A percentile compares a stretch with the other conserved stretches of the same genome.
phyloP scores from a whole-genome alignment of 495 filamentous ascomycete genomes.

The Annulohypoxylon moriforme region DNA sequence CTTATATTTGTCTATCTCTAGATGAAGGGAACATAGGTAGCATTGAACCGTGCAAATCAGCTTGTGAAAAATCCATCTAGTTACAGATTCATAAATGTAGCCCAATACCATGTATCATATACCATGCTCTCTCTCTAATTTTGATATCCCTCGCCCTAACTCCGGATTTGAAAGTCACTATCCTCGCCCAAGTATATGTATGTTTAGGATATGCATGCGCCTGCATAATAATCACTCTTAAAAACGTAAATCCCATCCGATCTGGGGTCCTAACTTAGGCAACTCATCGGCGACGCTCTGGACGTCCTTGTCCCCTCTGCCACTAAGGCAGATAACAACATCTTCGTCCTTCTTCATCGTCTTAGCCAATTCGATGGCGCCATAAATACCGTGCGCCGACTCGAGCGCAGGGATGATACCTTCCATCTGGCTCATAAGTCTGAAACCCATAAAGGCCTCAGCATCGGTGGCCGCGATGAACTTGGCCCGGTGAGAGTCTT shows the following conservation, averaged over 20 bases:
- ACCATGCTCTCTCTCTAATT: conserved; percentile 14
- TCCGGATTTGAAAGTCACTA: background rate
- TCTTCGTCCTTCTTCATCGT: conserved; percentile 88
- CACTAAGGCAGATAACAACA: conserved; percentile 93
- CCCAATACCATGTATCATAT: conserved; percentile 26
- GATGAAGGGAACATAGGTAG: background rate
- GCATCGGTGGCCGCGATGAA: conserved; percentile 95
- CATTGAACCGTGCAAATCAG: conserved; percentile 39
- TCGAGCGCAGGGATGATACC: conserved; percentile 98
- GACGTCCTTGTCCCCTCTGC: conserved; percentile 97
- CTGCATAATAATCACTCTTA: conserved; percentile 34
- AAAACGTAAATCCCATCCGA: conserved; percentile 95
- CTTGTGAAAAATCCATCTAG: conserved; percentile 27
- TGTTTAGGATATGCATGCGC: background rate
- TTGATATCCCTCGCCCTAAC: conserved; percentile 13
- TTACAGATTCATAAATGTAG: conserved; percentile 26
- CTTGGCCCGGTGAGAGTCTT: conserved; percentile 84
- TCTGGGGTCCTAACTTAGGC: conserved; percentile 86
- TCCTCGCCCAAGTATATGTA: conserved; percentile 7
- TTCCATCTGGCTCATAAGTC: conserved; percentile 82
- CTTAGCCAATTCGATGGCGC: conserved; percentile 89
- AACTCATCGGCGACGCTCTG: conserved; percentile 97
- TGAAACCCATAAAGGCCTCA: conserved; percentile 90
- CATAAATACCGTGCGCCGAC: conserved; percentile 91
- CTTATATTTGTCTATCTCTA: background rate